These are phyloP conservation scores for Leccinum truebloodii DNA, from an alignment of 768 basidiomycete species.

Conservation along the genomic window DNA sequence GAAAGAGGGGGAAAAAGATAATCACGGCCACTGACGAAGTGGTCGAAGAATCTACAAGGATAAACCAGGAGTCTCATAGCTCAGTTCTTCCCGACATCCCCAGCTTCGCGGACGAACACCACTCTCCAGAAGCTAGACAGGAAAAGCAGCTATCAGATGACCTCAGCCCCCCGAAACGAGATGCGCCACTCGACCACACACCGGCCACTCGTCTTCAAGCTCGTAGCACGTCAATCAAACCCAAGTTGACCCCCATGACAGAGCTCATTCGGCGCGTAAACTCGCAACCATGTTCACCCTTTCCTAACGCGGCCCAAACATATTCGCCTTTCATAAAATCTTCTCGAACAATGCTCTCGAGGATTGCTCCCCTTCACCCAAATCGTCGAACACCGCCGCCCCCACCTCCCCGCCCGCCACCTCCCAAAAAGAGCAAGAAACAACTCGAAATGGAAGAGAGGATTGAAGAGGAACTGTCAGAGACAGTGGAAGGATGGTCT, in stretches of 20 bases:
- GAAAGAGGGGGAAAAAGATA: slow-evolving; percentile 30
- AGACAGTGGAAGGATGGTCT: slow-evolving; percentile 68
- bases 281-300: slow-evolving; percentile 63
- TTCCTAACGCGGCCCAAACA: slow-evolving; percentile 28
- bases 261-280: slow-evolving; percentile 75
- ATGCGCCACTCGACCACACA: slow-evolving; percentile 6
- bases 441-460: slow-evolving; percentile 72
- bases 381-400: slow-evolving; percentile 75
- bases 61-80: slow-evolving; percentile 2
- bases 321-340: slow-evolving; percentile 70
- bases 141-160: slow-evolving; percentile 14
- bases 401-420: slow-evolving; percentile 66
- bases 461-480: slow-evolving; percentile 79
- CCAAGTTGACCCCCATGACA: slow-evolving; percentile 64
- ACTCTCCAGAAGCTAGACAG: slow-evolving; percentile 10
- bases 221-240: slow-evolving; percentile 46
- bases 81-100: slow-evolving; percentile 2
- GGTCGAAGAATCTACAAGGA: slow-evolving; percentile 5
- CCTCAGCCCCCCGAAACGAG: slow-evolving; percentile 1
- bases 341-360: slow-evolving; percentile 59
- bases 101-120: neutral
- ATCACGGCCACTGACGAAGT: slow-evolving; percentile 10
- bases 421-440: slow-evolving; percentile 79
- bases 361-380: slow-evolving; percentile 75
- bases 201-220: slow-evolving; percentile 12